Base-by-base conservation (phyloP, 805 yeast genomes). In the Candida ascalaphidarum region DNA sequence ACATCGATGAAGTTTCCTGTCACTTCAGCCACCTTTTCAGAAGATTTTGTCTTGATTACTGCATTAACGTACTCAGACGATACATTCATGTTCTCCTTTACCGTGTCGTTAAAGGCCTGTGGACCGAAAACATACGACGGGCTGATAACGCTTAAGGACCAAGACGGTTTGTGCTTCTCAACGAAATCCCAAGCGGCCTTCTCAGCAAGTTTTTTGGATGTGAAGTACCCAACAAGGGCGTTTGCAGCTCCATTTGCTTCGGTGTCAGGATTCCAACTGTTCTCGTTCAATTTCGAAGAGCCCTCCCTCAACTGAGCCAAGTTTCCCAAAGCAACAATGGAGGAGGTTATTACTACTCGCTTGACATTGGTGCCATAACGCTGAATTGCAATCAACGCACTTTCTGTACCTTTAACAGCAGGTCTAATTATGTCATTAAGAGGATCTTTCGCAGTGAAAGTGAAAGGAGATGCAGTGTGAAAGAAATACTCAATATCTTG, bases 1-100 rank as follows among this genome's bases (percentile, higher is more conserved):
- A 76, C 81, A 47, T 76, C 80, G 21, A 68, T 57, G 26, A 44
- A 60, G n/a, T n/a, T n/a, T n/a, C n/a, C n/a, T n/a, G n/a, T n/a
- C n/a, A n/a, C n/a, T n/a, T n/a, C n/a, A n/a, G n/a, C n/a, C n/a
- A n/a, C n/a, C n/a, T n/a, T n/a, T n/a, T n/a, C n/a, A n/a, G n/a
- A n/a, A n/a, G n/a, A n/a, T n/a, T n/a, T n/a, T n/a, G n/a, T n/a
- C n/a, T n/a, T n/a, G n/a, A n/a, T n/a, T n/a, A n/a, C n/a, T 40
- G 11, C 37, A 35, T n/a, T 19, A n/a, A n/a, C n/a, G n/a, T n/a
- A n/a, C 21, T 40, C 39, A 15, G 35, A 33, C 5, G 44, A 37
- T 12, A 31, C 28, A 31, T 37, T 40, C 34, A 36, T 26, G 9
- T 23, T 29, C 6, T 26, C 39, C n/a, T 22, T 18, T 10, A 27